These are phyloP conservation scores for Pilatotrama ljubarskyi DNA, from an alignment of 768 basidiomycete species.

Conservation along the genomic window DNA sequence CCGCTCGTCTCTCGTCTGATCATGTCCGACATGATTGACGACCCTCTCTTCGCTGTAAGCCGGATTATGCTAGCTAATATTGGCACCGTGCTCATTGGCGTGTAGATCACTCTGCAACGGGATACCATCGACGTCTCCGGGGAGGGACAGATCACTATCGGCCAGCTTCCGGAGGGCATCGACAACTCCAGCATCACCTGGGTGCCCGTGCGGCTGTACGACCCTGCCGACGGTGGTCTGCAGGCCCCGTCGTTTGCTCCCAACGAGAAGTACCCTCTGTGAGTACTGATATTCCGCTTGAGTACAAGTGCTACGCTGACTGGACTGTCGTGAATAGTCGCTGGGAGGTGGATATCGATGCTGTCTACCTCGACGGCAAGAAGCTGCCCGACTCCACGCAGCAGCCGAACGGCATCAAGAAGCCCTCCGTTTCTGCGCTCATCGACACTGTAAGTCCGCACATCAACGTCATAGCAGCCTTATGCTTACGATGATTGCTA, in stretches of 20 bases:
- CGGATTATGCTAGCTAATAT: not conserved
- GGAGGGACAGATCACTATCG: constrained; percentile 67
- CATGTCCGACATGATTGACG: constrained; percentile 43
- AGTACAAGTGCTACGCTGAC: not conserved
- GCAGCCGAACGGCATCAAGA: constrained; percentile 42
- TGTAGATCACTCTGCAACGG: constrained; percentile 61
- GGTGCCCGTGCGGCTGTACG: constrained; percentile 63
- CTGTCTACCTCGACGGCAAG: constrained; percentile 69
- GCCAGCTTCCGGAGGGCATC: constrained; percentile 59
- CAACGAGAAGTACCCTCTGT: constrained; percentile 51
- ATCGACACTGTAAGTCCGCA: constrained; percentile 60
- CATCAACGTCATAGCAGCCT: not conserved
- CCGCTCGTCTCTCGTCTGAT: constrained; percentile 39
- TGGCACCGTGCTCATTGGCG: not conserved
- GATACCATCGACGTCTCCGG: constrained; percentile 67
- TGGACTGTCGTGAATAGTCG: constrained; percentile 9
- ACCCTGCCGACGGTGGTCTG: constrained; percentile 52
- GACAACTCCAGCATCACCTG: constrained; percentile 58
- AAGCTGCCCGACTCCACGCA: constrained; percentile 56
- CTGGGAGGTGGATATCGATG: constrained; percentile 75
- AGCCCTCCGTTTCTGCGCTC: constrained; percentile 54
- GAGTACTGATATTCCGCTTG: not conserved
- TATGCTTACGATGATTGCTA: not conserved
- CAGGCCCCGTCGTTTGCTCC: constrained; percentile 57
- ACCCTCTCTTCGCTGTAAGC: constrained; percentile 38